phyloP scores from a whole-genome alignment of 2,329 filamentous ascomycete genomes.

The Xylaria sp. region DNA sequence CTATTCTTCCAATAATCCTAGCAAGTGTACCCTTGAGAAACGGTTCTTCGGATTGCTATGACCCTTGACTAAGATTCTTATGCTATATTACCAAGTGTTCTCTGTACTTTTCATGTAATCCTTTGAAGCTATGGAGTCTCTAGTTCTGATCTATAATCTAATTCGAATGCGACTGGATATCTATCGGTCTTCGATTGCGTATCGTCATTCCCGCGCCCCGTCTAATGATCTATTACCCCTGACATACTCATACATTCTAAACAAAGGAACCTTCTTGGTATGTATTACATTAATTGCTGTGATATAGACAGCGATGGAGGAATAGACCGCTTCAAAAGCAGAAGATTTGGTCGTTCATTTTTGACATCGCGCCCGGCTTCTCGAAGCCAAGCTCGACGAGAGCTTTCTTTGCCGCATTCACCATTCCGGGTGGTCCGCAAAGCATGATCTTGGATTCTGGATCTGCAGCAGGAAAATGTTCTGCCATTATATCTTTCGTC shows the following conservation, averaged over 20 bases:
- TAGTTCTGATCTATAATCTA: not conserved
- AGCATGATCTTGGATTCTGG: slow-evolving; percentile 64
- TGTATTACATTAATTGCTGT: not conserved
- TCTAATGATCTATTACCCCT: slow-evolving; percentile 5
- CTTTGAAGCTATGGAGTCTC: not conserved
- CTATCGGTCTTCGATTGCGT: not conserved
- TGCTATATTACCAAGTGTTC: not conserved
- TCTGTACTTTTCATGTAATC: not conserved
- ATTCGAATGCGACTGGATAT: not conserved
- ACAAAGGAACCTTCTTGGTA: not conserved
- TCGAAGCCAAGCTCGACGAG: slow-evolving; percentile 62
- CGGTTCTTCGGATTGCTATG: no score
- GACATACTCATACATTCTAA: slow-evolving; percentile 20
- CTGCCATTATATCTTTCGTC: slow-evolving; percentile 60
- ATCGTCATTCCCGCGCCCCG: not conserved
- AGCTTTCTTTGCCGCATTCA: slow-evolving; percentile 64
- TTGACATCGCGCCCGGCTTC: slow-evolving; percentile 59
- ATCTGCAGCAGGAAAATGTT: slow-evolving; percentile 59
- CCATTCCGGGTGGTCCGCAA: slow-evolving; percentile 70
- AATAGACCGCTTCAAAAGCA: slow-evolving; percentile 34
- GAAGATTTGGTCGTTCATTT: slow-evolving; percentile 66
- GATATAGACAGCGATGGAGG: not conserved
- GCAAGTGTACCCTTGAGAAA: no score
- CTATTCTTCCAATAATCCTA: no score
- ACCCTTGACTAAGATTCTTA: not conserved